Evolutionary conservation across 139 green algal species (phyloP).

Genomic region (Yamagishiella unicocca): DNA sequence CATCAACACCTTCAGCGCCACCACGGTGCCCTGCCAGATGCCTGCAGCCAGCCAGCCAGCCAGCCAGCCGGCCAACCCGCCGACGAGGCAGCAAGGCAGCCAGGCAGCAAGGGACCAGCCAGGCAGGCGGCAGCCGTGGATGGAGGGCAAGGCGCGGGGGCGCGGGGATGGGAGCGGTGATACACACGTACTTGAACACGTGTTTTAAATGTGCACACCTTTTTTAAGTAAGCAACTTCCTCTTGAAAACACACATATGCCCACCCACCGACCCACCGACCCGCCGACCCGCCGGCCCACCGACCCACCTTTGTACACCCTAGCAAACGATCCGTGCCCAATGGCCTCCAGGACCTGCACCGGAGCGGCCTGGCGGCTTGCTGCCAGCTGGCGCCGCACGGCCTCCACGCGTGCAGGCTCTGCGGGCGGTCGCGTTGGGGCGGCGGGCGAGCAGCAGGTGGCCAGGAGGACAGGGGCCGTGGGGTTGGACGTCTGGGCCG

Average conservation of each 20-base stretch:
- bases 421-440: neutral
- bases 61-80: too few species aligned
- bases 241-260: too few species aligned
- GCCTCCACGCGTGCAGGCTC: constrained; percentile 14
- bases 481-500: neutral
- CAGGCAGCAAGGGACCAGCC: too few species aligned
- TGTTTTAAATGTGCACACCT: too few species aligned
- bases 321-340: constrained; percentile 5
- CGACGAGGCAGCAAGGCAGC: too few species aligned
- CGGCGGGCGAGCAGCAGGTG: neutral
- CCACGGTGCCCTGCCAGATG: constrained; percentile 24
- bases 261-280: too few species aligned
- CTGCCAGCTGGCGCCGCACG: constrained; percentile 13
- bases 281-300: too few species aligned
- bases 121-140: neutral
- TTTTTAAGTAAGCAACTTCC: too few species aligned
- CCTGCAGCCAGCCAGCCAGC: neutral
- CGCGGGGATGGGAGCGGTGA: too few species aligned
- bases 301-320: constrained; percentile 17
- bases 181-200: too few species aligned
- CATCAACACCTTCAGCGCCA: constrained; percentile 25
- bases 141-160: neutral
- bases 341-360: constrained; percentile 17
- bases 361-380: neutral
- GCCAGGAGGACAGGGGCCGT: too few species aligned